Evolutionary conservation across 139 green algal genomes (phyloP).

Genomic region (Tetraselmis chui): DNA sequence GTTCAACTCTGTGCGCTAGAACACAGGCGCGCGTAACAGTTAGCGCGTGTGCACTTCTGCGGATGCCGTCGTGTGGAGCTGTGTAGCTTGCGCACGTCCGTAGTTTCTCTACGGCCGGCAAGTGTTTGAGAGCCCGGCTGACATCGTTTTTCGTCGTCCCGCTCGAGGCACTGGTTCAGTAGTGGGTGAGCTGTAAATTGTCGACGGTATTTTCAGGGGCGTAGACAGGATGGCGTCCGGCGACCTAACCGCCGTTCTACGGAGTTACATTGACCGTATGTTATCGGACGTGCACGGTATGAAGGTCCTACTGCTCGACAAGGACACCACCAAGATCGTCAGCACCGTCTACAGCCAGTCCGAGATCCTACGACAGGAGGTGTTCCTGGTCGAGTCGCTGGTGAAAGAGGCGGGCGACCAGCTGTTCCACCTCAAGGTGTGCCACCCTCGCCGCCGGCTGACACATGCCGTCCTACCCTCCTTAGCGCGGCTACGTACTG

Average conservation of each 20-base stretch:
- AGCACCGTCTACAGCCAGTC: constrained; percentile 73
- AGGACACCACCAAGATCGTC: constrained; percentile 77
- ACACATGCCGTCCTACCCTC: neutral
- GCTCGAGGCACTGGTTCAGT: no score
- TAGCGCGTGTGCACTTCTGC: no score
- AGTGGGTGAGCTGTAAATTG: no score
- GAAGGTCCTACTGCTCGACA: constrained; percentile 88
- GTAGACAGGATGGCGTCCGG: neutral
- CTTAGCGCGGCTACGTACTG: neutral
- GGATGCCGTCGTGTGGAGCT: no score
- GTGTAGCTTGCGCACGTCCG: no score
- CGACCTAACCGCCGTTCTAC: neutral
- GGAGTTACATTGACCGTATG: constrained; percentile 47
- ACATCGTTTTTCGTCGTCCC: no score
- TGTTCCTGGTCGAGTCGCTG: constrained; percentile 86
- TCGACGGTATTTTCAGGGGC: no score
- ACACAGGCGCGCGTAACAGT: no score
- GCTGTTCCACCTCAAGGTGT: constrained; percentile 78
- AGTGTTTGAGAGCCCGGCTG: no score
- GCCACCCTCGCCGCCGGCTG: neutral
- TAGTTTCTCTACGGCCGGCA: no score
- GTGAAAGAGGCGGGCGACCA: constrained; percentile 48
- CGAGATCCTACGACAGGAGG: constrained; percentile 86
- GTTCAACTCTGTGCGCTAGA: no score
- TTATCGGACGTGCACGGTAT: constrained; percentile 65